Percentiles rank a stretch among this genome's conserved stretches.
phyloP scores from a whole-genome alignment of 495 filamentous ascomycete genomes.

The Thermothielavioides terrestris region DNA sequence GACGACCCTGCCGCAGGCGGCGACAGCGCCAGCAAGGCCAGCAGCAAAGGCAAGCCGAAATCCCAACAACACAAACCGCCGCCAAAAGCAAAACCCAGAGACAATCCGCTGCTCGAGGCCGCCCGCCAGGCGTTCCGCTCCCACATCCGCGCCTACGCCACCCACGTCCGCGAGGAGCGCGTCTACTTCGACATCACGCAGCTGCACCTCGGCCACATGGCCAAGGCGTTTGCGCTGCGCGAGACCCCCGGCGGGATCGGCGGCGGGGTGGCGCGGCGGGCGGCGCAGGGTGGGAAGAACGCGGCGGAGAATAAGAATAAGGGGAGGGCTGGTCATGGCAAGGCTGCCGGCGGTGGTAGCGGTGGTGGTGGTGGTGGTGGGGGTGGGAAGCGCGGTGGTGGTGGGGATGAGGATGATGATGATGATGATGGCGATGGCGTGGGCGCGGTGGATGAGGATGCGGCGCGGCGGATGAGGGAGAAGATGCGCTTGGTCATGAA shows the following conservation, averaged over 20 bases:
- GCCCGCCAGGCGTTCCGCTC: conserved; percentile 78
- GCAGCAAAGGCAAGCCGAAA: not conserved
- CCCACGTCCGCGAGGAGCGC: conserved; percentile 77
- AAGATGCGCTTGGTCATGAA: conserved; percentile 76
- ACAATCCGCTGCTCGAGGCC: conserved; percentile 49
- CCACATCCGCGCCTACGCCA: conserved; percentile 89
- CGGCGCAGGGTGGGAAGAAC: conserved; percentile 20
- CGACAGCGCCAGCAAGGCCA: conserved; percentile 14
- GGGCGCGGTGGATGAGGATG: conserved; percentile 49
- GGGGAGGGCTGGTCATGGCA: not conserved
- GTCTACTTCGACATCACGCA: conserved; percentile 78
- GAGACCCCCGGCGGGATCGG: conserved; percentile 79
- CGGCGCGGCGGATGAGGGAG: conserved; percentile 62
- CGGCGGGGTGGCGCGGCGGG: conserved; percentile 34
- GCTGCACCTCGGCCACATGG: conserved; percentile 85
- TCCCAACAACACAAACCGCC: not conserved
- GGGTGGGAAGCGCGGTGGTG: not conserved
- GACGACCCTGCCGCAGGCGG: conserved; percentile 12
- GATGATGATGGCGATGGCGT: conserved; percentile 31
- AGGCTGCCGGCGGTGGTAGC: conserved; percentile 8
- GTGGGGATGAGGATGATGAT: conserved; percentile 1
- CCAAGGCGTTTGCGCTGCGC: conserved; percentile 83
- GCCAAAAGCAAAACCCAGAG: conserved; percentile 7
- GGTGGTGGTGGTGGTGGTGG: not conserved
- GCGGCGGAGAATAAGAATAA: conserved; percentile 2